Evolutionary conservation across 2,329 filamentous ascomycete species (phyloP).

Genomic region (Pseudohalonectria lignicola): DNA sequence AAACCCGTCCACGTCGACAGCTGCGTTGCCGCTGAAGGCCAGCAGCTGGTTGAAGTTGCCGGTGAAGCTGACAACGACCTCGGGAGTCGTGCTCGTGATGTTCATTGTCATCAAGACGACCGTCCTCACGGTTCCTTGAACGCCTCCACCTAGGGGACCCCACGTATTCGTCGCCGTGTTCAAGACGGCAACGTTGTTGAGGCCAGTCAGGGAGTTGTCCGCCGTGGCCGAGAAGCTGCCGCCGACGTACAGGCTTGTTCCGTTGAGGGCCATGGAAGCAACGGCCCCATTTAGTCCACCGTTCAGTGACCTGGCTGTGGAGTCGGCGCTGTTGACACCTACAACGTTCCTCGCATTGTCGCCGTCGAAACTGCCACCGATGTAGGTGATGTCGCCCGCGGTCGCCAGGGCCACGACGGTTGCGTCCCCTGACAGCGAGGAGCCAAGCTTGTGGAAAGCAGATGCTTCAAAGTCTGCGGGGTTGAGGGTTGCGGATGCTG

Average conservation of each 20-base stretch:
- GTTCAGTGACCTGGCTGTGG: slow-evolving; percentile 48
- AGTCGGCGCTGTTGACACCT: slow-evolving; percentile 53
- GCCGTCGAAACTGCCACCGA: slow-evolving; percentile 77
- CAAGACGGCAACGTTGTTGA: slow-evolving; percentile 70
- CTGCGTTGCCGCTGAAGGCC: slow-evolving; percentile 51
- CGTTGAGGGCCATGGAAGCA: slow-evolving; percentile 56
- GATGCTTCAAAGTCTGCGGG: slow-evolving; percentile 57
- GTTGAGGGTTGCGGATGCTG: slow-evolving; percentile 45
- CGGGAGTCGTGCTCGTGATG: slow-evolving; percentile 53
- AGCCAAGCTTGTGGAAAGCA: slow-evolving; percentile 65
- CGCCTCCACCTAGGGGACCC: slow-evolving; percentile 71
- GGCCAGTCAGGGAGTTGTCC: slow-evolving; percentile 45
- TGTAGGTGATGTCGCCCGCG: slow-evolving; percentile 54
- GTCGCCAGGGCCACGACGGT: slow-evolving; percentile 59
- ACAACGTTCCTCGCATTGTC: slow-evolving; percentile 62
- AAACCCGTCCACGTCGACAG: slow-evolving; percentile 59
- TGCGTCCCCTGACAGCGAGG: slow-evolving; percentile 55
- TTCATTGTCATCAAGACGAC: slow-evolving; percentile 75
- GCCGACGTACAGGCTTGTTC: slow-evolving; percentile 63
- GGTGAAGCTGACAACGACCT: slow-evolving; percentile 68
- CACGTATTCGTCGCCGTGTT: slow-evolving; percentile 58
- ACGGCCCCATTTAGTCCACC: slow-evolving; percentile 75
- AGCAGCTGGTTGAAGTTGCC: slow-evolving; percentile 69
- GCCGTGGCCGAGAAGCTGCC: slow-evolving; percentile 73
- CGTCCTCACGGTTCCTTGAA: slow-evolving; percentile 65